Percentiles rank a stretch among this genome's conserved stretches.
Conservation (phyloP, 345 rosid genomes). For the Boechera stricta region DNA sequence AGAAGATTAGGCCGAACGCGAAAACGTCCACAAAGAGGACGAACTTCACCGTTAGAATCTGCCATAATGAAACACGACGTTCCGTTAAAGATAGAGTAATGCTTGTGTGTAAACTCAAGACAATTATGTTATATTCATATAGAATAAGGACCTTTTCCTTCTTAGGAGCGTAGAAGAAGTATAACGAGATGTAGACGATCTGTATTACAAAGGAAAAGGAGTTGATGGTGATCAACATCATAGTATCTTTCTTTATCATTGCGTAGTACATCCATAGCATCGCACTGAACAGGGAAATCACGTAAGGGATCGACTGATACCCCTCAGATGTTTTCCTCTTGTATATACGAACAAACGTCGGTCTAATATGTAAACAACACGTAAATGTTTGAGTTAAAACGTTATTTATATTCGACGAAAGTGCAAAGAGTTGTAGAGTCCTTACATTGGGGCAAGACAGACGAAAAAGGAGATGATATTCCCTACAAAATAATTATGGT, state of each 20-base stretch:
- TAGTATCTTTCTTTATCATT: slow-evolving; percentile 45
- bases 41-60: slow-evolving; percentile 61
- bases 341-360: slow-evolving; percentile 63
- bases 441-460: slow-evolving; percentile 75
- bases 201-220: slow-evolving; percentile 53
- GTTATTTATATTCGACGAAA: neutral
- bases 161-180: slow-evolving; percentile 67
- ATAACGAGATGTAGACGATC: slow-evolving; percentile 54
- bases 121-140: neutral
- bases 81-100: neutral
- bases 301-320: slow-evolving; percentile 77
- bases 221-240: slow-evolving; percentile 72
- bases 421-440: slow-evolving; percentile 1
- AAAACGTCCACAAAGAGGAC: slow-evolving; percentile 55
- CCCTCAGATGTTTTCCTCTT: slow-evolving; percentile 75
- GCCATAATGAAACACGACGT: slow-evolving; percentile 34
- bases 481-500: slow-evolving; percentile 50
- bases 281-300: slow-evolving; percentile 69
- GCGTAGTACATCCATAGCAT: slow-evolving; percentile 86
- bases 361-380: slow-evolving; percentile 46
- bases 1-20: slow-evolving; percentile 62
- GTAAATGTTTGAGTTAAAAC: neutral
- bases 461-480: slow-evolving; percentile 68
- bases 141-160: slow-evolving; percentile 55
- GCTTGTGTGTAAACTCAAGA: slow-evolving; percentile 13